These are phyloP conservation scores for Solanum dulcamara DNA, from an alignment of 257 asterid genomes.

Conservation along the genomic window DNA sequence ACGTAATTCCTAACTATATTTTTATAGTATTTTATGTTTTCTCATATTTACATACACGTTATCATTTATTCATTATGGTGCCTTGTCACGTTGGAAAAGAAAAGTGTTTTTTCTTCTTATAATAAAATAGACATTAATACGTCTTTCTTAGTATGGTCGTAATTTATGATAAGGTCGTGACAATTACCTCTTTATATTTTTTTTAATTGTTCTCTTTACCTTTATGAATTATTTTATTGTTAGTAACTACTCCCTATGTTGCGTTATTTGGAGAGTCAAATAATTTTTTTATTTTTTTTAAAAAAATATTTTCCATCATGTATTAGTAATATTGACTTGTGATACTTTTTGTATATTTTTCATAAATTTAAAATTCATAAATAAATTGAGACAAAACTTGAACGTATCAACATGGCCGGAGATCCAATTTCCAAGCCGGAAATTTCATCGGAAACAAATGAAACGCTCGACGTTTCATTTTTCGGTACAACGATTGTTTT, in stretches of 20 bases:
- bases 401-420: conserved; percentile 36
- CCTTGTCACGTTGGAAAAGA: background rate
- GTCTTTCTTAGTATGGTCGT: background rate
- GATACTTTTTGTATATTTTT: background rate
- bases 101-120: background rate
- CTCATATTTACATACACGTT: background rate
- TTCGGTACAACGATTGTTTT: conserved; percentile 55
- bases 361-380: too few relatives aligned
- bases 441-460: conserved; percentile 61
- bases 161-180: background rate
- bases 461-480: conserved; percentile 51
- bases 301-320: background rate
- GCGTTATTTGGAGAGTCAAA: too few relatives aligned
- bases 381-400: conserved; percentile 8
- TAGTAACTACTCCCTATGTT: too few relatives aligned
- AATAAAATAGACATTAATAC: background rate
- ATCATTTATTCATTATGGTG: background rate
- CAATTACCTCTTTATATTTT: background rate
- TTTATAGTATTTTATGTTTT: background rate
- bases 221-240: too few relatives aligned
- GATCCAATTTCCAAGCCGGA: conserved; percentile 54
- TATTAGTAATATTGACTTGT: background rate
- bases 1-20: background rate
- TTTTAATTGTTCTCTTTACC: background rate
- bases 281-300: too few relatives aligned